Conservation (phyloP, 1,284 basidiomycete species). For the Athelia sp. region DNA sequence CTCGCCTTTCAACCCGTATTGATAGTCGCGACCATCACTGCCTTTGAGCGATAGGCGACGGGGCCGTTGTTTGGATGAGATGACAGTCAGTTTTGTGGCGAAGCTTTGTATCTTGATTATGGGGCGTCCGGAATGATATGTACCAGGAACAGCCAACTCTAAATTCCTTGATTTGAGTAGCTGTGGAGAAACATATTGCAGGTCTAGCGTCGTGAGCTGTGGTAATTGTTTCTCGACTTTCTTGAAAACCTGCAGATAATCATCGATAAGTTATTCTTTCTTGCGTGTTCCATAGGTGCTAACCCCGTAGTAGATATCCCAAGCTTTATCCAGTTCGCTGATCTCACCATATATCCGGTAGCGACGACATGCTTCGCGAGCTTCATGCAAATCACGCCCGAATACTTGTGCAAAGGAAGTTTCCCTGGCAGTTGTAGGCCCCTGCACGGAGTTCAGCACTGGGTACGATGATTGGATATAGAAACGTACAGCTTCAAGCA, state of each 20-base stretch:
- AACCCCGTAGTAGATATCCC: conserved; percentile 97
- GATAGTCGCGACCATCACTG: conserved; percentile 91
- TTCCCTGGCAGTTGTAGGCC: conserved; percentile 91
- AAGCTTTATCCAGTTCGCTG: conserved; percentile 94
- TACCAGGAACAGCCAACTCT: conserved; percentile 95
- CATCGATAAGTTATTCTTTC: conserved; percentile 5
- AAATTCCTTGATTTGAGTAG: conserved; percentile 87
- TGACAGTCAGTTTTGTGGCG: conserved; percentile 84
- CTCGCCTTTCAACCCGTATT: conserved; percentile 88
- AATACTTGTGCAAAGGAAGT: conserved; percentile 95
- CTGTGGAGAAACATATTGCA: conserved; percentile 97
- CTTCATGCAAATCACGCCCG: conserved; percentile 90
- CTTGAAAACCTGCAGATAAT: conserved; percentile 77
- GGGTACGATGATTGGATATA: neutral
- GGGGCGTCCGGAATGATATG: conserved; percentile 88
- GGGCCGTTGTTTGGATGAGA: conserved; percentile 98
- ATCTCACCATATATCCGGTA: conserved; percentile 88
- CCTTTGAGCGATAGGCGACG: conserved; percentile 87
- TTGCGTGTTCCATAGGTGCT: conserved; percentile 13
- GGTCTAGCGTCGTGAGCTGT: conserved; percentile 85
- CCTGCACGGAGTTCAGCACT: conserved; percentile 39
- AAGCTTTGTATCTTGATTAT: conserved; percentile 86
- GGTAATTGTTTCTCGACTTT: conserved; percentile 95
- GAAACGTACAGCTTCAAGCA: conserved; percentile 79
- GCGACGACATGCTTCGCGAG: conserved; percentile 87